A percentile compares a stretch with the other conserved stretches of the same genome.
Conservation (phyloP, 495 filamentous ascomycete genomes). For the Hyaloscypha finlandica region DNA sequence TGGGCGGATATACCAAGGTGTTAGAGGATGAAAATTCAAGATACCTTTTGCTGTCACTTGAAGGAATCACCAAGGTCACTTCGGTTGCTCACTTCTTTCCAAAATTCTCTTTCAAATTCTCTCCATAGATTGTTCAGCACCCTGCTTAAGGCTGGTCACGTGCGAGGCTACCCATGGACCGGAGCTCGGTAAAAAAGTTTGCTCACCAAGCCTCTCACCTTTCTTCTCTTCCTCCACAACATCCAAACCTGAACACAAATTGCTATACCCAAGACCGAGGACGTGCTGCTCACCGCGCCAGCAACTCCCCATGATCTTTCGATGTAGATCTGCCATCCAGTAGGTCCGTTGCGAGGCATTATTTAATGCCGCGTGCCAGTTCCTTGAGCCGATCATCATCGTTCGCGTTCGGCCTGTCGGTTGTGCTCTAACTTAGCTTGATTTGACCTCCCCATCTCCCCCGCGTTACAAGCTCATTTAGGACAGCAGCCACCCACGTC, state of each 20-base stretch:
- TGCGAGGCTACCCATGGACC: no score
- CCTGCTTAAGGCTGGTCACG: no score
- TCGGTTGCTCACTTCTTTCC: no score
- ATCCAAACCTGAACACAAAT: neutral
- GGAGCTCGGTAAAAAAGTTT: neutral
- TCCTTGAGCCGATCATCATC: neutral
- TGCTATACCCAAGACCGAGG: neutral
- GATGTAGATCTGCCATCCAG: neutral
- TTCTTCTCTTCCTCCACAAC: neutral
- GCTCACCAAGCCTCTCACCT: neutral
- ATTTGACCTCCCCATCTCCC: constrained; percentile 7
- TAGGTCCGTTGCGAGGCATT: neutral
- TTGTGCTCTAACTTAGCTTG: neutral
- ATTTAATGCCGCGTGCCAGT: neutral
- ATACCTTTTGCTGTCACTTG: neutral
- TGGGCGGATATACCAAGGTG: neutral
- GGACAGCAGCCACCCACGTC: constrained; percentile 12
- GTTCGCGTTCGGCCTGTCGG: constrained; percentile 5
- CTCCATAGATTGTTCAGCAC: no score
- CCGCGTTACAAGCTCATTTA: constrained; percentile 1
- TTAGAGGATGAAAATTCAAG: constrained; percentile 1
- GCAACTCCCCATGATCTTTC: neutral
- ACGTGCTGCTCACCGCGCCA: neutral
- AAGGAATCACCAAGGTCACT: no score
- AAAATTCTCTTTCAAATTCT: no score